Conservation (phyloP, 257 asterid species). For the Solanum etuberosum region DNA sequence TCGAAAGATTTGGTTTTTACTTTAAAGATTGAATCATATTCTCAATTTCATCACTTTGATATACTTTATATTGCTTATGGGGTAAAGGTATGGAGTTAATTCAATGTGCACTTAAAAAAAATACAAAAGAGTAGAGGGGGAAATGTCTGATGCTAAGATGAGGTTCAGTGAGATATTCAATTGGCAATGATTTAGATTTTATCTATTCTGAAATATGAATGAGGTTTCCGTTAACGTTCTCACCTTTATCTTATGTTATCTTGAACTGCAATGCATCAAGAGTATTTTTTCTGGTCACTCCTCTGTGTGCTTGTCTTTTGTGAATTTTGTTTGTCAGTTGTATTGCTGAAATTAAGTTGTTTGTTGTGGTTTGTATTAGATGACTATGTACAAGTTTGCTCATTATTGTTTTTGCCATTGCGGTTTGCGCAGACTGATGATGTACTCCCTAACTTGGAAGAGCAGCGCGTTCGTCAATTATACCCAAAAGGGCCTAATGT, state of each 20-base stretch:
- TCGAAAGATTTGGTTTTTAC: background rate
- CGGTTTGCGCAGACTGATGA: conserved; percentile 64
- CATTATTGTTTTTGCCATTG: background rate
- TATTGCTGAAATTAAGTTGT: background rate
- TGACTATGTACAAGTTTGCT: background rate
- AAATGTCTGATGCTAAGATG: background rate
- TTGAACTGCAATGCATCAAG: background rate
- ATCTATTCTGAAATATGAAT: background rate
- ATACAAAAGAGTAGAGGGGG: background rate
- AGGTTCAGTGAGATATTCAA: background rate
- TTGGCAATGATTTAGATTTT: background rate
- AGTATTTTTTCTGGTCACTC: background rate
- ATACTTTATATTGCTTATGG: background rate
- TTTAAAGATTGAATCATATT: background rate
- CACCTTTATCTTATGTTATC: background rate
- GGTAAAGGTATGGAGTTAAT: background rate
- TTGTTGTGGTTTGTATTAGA: background rate
- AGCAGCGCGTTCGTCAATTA: conserved; percentile 90
- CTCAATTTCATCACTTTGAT: background rate
- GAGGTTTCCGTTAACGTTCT: background rate
- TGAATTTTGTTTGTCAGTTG: background rate
- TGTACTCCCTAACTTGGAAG: conserved; percentile 85
- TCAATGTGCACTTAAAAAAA: background rate
- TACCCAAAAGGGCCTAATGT: conserved; percentile 79
- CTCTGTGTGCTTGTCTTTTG: background rate